Evolutionary conservation across 371 early-diverging fungal genomes (phyloP).

Genomic region (Quaeritorhiza haematococci): DNA sequence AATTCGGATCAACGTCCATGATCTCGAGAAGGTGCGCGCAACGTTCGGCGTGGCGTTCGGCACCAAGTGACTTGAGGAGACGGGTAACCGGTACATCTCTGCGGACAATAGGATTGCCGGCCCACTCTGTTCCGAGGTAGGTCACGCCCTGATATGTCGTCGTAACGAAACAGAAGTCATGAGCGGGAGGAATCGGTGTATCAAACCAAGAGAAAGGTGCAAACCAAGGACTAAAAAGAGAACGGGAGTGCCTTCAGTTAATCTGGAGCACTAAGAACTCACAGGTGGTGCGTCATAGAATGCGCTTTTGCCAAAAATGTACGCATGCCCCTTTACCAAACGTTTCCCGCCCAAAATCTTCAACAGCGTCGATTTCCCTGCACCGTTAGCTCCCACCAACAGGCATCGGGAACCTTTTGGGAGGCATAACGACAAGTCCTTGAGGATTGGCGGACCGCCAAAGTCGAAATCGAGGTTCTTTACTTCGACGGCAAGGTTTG

Average conservation of each 20-base stretch:
- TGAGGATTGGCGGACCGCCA: constrained; percentile 54
- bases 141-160: constrained; percentile 72
- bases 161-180: too few species aligned
- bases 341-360: constrained; percentile 67
- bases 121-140: constrained; percentile 82
- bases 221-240: not conserved
- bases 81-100: constrained; percentile 63
- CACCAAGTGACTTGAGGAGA: constrained; percentile 65
- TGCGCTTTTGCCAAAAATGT: constrained; percentile 53
- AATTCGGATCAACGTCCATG: constrained; percentile 63
- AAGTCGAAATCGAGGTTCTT: constrained; percentile 51
- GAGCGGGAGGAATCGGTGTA: too few species aligned
- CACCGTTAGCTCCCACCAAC: constrained; percentile 59
- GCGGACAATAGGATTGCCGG: constrained; percentile 42
- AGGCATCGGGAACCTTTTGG: constrained; percentile 57
- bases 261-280: constrained; percentile 11
- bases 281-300: constrained; percentile 57
- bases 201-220: too few species aligned
- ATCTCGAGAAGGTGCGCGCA: constrained; percentile 56
- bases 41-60: constrained; percentile 59
- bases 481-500: constrained; percentile 28
- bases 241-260: not conserved
- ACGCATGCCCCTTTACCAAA: constrained; percentile 37
- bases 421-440: constrained; percentile 46
- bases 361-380: constrained; percentile 64